A percentile compares a stretch with the other conserved stretches of the same genome.
Conservation (phyloP, 805 yeast genomes). For the Saturnispora ahearnii region DNA sequence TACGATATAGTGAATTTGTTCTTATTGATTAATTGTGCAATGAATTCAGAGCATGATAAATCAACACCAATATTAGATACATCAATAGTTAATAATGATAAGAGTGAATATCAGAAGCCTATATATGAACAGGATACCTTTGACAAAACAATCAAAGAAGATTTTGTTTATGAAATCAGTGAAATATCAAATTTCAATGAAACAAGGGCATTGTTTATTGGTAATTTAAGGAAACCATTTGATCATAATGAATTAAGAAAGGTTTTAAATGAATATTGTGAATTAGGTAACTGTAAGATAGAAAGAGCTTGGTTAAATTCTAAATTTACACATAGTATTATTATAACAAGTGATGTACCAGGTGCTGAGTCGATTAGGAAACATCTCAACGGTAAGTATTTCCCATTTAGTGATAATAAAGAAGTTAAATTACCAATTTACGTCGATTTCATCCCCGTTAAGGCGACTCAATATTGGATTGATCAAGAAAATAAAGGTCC, state of each 20-base stretch:
- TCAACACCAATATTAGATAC: neutral
- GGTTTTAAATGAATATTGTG: constrained; percentile 27
- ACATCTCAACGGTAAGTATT: constrained; percentile 28
- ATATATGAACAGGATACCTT: constrained; percentile 12
- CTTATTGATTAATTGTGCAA: neutral
- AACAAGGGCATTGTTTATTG: constrained; percentile 38
- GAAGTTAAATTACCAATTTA: constrained; percentile 24
- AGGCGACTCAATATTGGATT: constrained; percentile 37
- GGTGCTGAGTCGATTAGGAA: constrained; percentile 33
- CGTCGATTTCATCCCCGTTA: constrained; percentile 38
- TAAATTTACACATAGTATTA: constrained; percentile 34
- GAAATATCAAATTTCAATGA: constrained; percentile 28
- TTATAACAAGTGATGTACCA: constrained; percentile 31
- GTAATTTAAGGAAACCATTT: constrained; percentile 33
- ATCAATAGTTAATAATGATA: neutral
- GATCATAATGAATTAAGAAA: constrained; percentile 32
- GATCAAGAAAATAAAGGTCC: constrained; percentile 39
- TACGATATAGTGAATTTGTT: neutral
- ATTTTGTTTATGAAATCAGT: constrained; percentile 28
- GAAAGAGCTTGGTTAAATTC: constrained; percentile 40
- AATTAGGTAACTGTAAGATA: constrained; percentile 20
- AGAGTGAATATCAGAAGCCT: neutral
- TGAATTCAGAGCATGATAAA: neutral
- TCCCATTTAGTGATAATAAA: constrained; percentile 24
- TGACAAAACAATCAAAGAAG: constrained; percentile 21